Percentiles rank a stretch among this genome's conserved stretches.
These are phyloP conservation scores for Crithidia mellificae DNA, from an alignment of 208 protist species.

Conservation along the genomic window DNA sequence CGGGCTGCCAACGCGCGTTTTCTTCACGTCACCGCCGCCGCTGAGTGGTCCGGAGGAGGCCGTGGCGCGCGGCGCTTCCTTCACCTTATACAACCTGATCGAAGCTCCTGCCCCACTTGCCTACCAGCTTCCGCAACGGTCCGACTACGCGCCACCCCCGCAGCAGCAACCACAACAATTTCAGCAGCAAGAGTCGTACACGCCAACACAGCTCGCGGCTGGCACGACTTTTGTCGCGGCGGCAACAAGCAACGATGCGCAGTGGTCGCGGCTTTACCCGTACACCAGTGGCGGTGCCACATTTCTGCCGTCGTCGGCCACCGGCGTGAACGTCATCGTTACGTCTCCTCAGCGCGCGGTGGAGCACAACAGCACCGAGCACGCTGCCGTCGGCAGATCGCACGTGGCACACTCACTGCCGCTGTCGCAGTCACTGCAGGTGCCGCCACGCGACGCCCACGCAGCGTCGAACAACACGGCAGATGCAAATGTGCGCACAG, in stretches of 20 bases:
- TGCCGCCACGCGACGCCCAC: neutral
- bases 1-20: neutral
- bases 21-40: neutral
- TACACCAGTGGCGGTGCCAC: neutral
- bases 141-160: neutral
- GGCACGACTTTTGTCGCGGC: neutral
- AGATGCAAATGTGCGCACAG: no score
- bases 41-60: neutral
- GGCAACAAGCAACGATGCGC: neutral
- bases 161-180: constrained; percentile 2
- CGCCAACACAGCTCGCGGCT: neutral
- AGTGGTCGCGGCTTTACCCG: neutral
- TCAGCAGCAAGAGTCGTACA: no score
- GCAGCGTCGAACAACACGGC: neutral
- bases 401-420: neutral
- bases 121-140: neutral
- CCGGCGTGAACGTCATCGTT: neutral
- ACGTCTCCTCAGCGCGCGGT: neutral
- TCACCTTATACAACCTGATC: neutral
- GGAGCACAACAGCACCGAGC: neutral
- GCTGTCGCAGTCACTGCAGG: neutral
- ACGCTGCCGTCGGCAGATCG: neutral
- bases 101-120: neutral
- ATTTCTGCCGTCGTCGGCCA: neutral
- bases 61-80: neutral